Conservation (phyloP, 768 basidiomycete species). For the Chiua virens region DNA sequence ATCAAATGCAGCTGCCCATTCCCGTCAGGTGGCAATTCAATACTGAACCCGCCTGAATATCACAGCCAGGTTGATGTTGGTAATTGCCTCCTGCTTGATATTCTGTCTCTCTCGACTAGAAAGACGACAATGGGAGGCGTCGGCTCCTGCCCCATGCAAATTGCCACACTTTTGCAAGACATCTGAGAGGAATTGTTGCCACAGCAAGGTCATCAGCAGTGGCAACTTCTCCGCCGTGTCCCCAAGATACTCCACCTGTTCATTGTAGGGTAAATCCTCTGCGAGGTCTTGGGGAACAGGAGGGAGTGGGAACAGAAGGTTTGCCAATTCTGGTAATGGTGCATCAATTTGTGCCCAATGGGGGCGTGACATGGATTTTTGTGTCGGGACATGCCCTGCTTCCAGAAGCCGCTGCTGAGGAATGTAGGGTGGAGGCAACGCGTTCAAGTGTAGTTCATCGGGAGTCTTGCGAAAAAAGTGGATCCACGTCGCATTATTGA, state of each 20-base stretch:
- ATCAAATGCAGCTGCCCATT: background rate
- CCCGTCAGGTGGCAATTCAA: background rate
- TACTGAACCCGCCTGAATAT: slow-evolving; percentile 1
- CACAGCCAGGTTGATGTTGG: background rate
- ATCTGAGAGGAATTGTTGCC: slow-evolving; percentile 1
- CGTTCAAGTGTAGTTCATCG: background rate
- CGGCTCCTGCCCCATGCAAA: background rate
- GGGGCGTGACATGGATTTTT: background rate
- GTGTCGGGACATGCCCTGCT: background rate
- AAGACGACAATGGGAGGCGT: slow-evolving; percentile 1
- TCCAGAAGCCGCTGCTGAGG: background rate
- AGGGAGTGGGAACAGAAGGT: background rate
- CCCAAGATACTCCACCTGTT: background rate
- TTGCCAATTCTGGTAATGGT: background rate
- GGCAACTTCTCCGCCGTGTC: background rate
- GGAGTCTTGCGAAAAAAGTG: background rate
- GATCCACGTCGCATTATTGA: background rate
- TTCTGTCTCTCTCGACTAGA: background rate
- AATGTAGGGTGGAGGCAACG: slow-evolving; percentile 1
- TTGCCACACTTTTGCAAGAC: slow-evolving; percentile 4
- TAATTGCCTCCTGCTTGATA: background rate
- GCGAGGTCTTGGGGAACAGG: background rate
- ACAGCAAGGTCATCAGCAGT: background rate
- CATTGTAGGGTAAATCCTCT: slow-evolving; percentile 1
- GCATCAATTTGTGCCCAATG: background rate